Evolutionary conservation across 495 filamentous ascomycete species (phyloP), one percentile per base, ranked within the genome.

Genomic region (Penicillium paxilli): DNA sequence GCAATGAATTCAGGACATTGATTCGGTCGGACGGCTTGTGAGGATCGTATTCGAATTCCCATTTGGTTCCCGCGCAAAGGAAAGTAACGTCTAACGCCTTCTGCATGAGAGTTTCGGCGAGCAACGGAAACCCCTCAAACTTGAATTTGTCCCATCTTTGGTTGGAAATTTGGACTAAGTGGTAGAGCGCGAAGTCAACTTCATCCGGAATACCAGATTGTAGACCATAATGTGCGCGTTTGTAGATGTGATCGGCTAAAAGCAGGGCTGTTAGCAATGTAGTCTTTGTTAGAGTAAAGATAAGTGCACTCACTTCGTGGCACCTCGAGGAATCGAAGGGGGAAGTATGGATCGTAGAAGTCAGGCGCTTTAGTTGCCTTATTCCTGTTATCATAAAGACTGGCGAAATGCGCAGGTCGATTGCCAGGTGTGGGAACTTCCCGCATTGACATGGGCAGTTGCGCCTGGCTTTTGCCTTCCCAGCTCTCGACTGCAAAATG

Each of bases 111-210:
- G 88, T 88, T 65, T 98, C 94, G 2, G 90, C 90, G 30, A 99
- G 78, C 26, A 91, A 84, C n/a, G 88, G 86, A 62, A 96, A 97
- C 3, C 86, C 84, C 52, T 96, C 92, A 52, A 96, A 96, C 56
- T 89, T 88, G 70, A 95, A 96, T 64, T 96, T 96, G 64, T 98
- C 95, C 24, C 92, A 93, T 25, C 90, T 81, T 67, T 97, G 92
- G 51, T 89, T 91, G 0, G 92, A 96, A 16, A 96, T 96, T 66
- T 96, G 94, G 52, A 98, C 92, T 11, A 99, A 75, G 65, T 97
- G 93, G 52, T 91, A 90, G 16, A 98, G 72, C 0, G 90, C 91
- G 67, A 92, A 98, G 22, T 90, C 86, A 55, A 96, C 87, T 63
- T 99, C 94, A 20, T 84, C 83, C 12, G 81, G 78, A 22, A 96